Base-by-base conservation (phyloP, 345 rosid genomes). In the Eucalyptus erythrocorys region DNA sequence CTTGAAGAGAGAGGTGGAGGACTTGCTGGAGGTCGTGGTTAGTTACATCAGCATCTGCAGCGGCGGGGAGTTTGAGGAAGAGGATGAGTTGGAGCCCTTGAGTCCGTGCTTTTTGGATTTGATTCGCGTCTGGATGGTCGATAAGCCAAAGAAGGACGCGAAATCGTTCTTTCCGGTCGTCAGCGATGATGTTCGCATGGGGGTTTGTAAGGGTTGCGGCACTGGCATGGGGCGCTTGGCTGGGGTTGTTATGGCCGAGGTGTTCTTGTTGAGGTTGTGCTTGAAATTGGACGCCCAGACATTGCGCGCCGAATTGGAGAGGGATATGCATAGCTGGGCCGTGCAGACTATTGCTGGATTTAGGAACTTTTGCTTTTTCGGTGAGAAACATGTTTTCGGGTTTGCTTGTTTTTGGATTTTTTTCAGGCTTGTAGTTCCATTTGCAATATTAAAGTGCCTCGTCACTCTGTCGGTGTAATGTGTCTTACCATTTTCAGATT, bases 211-310 rank as follows among this genome's bases (percentile, higher is more conserved):
- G 50, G 95, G 92, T 61, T 93, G 94, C 87, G 79, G 86, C 55
- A 87, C 94, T 88, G 48, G 86, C 68, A 88, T 94, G 87, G 94
- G 94, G 82, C 87, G 84, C 89, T 91, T 96, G 88, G 96, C 96
- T 48, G 99, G 98, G 88, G 90, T 93, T 19, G 98, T 97, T 6
- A 95, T 95, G 95, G 89, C 91, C 71, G 95, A 97, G 92, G 91
- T 89, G 26, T 91, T 96, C 42, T 87, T 95, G 91, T 89, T 97
- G 90, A 92, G 89, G 88, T 87, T 92, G 55, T 93, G 98, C 91
- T 91, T 94, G 93, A 96, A 93, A 48, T 94, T 94, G 85, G 92
- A 91, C 43, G 87, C 81, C 12, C 91, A 88, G 26, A 85, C 66
- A 87, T 87, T 89, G 47, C 88, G 87, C 57, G 80, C 82, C n/a